phyloP scores from a whole-genome alignment of 768 basidiomycete species.

The Trametes gibbosa region DNA sequence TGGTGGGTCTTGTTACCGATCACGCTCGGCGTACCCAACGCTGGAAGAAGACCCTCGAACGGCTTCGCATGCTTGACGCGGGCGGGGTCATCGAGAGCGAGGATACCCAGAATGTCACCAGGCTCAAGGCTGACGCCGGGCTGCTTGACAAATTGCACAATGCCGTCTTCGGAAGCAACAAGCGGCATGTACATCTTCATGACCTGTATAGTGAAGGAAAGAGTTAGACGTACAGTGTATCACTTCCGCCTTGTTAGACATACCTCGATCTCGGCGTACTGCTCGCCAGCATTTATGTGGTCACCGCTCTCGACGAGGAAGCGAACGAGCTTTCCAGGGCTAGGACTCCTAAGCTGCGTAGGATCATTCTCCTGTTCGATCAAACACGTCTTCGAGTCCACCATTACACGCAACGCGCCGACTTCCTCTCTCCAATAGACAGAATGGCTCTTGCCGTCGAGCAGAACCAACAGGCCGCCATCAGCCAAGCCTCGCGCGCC shows the following conservation, averaged over 20 bases:
- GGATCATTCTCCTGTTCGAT: constrained; percentile 99
- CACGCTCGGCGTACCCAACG: constrained; percentile 83
- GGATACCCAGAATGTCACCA: constrained; percentile 95
- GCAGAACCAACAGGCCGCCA: constrained; percentile 86
- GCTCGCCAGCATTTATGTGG: constrained; percentile 93
- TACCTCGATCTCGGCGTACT: constrained; percentile 98
- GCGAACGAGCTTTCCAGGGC: constrained; percentile 93
- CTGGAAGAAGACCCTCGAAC: constrained; percentile 89
- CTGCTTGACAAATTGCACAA: constrained; percentile 95
- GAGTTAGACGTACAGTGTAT: neutral
- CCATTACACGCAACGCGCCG: constrained; percentile 86
- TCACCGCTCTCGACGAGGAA: constrained; percentile 97
- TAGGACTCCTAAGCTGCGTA: constrained; percentile 92
- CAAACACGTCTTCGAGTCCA: constrained; percentile 96
- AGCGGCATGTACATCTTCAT: constrained; percentile 99
- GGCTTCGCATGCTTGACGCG: constrained; percentile 99
- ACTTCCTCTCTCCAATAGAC: constrained; percentile 99
- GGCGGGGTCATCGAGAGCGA: constrained; percentile 92
- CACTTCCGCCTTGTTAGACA: constrained; percentile 18
- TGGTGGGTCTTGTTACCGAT: constrained; percentile 91
- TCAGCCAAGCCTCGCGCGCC: constrained; percentile 92
- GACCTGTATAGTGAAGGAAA: constrained; percentile 45
- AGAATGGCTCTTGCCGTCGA: constrained; percentile 95
- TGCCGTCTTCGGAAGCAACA: constrained; percentile 89
- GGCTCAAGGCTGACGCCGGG: constrained; percentile 96